Evolutionary conservation across 768 basidiomycete species (phyloP), one percentile per base, ranked within the genome.

Genomic region (Coprinopsis sp.): DNA sequence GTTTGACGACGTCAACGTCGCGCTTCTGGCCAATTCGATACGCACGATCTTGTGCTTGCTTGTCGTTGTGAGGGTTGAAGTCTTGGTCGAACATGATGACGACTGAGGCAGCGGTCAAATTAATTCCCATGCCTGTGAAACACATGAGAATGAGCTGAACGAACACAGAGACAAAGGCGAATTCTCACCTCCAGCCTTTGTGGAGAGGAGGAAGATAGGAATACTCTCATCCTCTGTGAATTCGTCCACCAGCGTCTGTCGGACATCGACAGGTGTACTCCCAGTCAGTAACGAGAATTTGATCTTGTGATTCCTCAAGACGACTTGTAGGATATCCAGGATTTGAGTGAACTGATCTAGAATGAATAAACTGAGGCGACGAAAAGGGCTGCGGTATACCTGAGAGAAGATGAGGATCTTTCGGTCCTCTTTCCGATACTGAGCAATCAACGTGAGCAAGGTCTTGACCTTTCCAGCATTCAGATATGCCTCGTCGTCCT

Each of bases 81-180:
- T 98, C 95, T 60, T 95, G 93, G 61, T 99, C 95, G 60, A 93
- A 96, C 87, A 93, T 87, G 58, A 98, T 87, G 33, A 99, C 95
- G 30, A 93, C 92, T 36, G 89, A 93, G 1, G 95, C 94, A 2
- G 93, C 92, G 1, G 91, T 95, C 54, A 99, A 65, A 63, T 99
- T 99, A 62, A 99, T 94, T 4, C 95, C 94, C 89, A 92, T 91
- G 7, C 87, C 73, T 74, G 46, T 18, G 33, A 37, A 49, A 31
- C 22, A 29, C 12, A 24, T 58, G 24, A 40, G 44, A 46, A 29
- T 24, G 31, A 30, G 37, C 33, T 37, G 28, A 12, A 43, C 46
- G 37, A 19, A 19, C 21, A 18, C n/a, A 25, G 11, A 21, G 10
- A 31, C 18, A 13, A 4, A 27, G 30, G 33, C 27, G 36, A 37